Percentiles rank a stretch among this genome's conserved stretches.
Conservation (phyloP, 768 basidiomycete genomes). For the Rhodotorula sphaerocarpa region DNA sequence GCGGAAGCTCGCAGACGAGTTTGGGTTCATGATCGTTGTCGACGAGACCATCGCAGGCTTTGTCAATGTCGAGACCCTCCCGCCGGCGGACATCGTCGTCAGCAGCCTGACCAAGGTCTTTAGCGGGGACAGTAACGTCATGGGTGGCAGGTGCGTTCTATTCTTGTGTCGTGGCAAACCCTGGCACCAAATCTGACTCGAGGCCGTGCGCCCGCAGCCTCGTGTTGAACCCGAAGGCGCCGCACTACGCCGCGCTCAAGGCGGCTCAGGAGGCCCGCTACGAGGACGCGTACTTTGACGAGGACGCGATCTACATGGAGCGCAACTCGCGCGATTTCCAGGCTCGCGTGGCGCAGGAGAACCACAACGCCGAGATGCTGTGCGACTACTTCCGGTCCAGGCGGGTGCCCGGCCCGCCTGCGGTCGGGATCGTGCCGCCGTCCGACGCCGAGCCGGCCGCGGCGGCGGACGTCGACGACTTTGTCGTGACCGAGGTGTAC, state of each 20-base stretch:
- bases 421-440: constrained; percentile 3
- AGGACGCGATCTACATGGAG: constrained; percentile 94
- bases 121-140: constrained; percentile 86
- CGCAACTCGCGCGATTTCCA: constrained; percentile 92
- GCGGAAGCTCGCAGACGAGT: constrained; percentile 71
- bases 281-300: constrained; percentile 79
- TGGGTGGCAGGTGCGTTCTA: constrained; percentile 79
- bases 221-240: constrained; percentile 70
- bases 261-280: constrained; percentile 53
- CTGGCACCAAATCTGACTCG: not conserved
- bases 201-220: constrained; percentile 50
- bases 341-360: constrained; percentile 64
- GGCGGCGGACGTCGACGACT: constrained; percentile 7
- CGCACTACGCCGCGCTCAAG: constrained; percentile 62
- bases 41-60: constrained; percentile 96
- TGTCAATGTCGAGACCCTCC: constrained; percentile 80
- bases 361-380: constrained; percentile 69
- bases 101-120: constrained; percentile 92
- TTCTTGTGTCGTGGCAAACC: not conserved
- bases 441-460: not conserved
- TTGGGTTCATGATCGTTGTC: constrained; percentile 76
- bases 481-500: constrained; percentile 68
- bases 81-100: constrained; percentile 77
- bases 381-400: constrained; percentile 63
- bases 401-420: constrained; percentile 44